A percentile compares a stretch with the other conserved stretches of the same genome.
phyloP scores from a whole-genome alignment of 106 monocot species.

The Posidonia australis region DNA sequence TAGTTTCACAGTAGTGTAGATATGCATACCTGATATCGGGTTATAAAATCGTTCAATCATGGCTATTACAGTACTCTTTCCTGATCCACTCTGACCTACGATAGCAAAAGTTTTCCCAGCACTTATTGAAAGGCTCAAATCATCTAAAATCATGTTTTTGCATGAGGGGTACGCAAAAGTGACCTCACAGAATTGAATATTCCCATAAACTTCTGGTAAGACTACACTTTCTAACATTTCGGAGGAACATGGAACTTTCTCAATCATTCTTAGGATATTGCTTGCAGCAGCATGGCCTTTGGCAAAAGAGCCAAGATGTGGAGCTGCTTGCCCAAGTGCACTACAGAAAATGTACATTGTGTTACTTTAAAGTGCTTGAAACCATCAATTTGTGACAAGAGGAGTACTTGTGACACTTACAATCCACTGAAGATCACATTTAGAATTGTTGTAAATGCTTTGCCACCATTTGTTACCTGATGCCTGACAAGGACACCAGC shows the following conservation, averaged over 20 bases:
- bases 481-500: constrained; percentile 75
- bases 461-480: constrained; percentile 75
- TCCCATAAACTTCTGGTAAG: too few species aligned
- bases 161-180: constrained; percentile 18
- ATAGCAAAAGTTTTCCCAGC: constrained; percentile 16
- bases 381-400: too few species aligned
- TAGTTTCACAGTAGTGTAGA: too few species aligned
- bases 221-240: too few species aligned
- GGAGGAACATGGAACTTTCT: too few species aligned
- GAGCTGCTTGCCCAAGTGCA: constrained; percentile 59
- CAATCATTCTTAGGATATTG: too few species aligned
- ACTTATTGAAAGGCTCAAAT: constrained; percentile 4
- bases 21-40: constrained; percentile 17
- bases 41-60: constrained; percentile 24
- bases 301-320: constrained; percentile 73
- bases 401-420: constrained; percentile 18
- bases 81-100: constrained; percentile 20
- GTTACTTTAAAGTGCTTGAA: too few species aligned
- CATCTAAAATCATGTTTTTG: too few species aligned
- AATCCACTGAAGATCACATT: constrained; percentile 85
- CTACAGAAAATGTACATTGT: too few species aligned
- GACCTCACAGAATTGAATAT: constrained; percentile 14
- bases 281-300: constrained; percentile 75
- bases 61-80: constrained; percentile 24
- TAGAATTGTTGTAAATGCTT: constrained; percentile 88